Conservation (phyloP, 305 asterid species). For the Fraxinus latifolia region DNA sequence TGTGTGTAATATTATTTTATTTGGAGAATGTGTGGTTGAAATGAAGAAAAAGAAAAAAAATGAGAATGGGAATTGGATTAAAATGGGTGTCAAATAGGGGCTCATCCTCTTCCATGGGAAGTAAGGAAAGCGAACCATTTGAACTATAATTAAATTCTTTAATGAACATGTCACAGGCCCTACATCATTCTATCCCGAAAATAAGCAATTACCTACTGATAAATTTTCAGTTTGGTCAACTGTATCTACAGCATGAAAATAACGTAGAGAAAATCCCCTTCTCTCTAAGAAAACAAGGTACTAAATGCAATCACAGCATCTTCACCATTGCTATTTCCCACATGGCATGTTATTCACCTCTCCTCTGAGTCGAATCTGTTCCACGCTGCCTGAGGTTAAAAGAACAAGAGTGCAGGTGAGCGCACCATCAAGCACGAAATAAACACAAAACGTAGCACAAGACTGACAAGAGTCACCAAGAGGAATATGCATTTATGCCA, state of each 20-base stretch:
- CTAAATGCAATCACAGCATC: conserved; percentile 20
- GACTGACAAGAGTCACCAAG: neutral
- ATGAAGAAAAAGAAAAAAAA: no score
- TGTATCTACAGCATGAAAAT: neutral
- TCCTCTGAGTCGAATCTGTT: conserved; percentile 89
- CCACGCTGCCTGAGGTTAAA: conserved; percentile 76
- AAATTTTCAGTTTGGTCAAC: conserved; percentile 15
- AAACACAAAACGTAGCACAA: neutral
- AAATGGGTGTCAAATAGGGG: no score
- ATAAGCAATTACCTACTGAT: conserved; percentile 5
- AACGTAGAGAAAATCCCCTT: no score
- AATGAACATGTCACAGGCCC: neutral
- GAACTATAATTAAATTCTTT: neutral
- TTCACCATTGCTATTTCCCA: conserved; percentile 8
- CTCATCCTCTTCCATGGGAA: neutral
- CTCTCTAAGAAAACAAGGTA: conserved; percentile 17
- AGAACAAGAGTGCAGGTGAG: conserved; percentile 11
- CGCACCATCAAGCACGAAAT: neutral
- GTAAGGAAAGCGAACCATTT: neutral
- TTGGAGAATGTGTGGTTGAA: no score
- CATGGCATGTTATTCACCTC: conserved; percentile 40
- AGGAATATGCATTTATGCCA: neutral
- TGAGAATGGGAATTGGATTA: no score
- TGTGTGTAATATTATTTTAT: no score
- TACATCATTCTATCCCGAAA: conserved; percentile 6